Evolutionary conservation across 2,329 filamentous ascomycete species (phyloP), one percentile per base, ranked within the genome.

Genomic region (Botryotinia convoluta): DNA sequence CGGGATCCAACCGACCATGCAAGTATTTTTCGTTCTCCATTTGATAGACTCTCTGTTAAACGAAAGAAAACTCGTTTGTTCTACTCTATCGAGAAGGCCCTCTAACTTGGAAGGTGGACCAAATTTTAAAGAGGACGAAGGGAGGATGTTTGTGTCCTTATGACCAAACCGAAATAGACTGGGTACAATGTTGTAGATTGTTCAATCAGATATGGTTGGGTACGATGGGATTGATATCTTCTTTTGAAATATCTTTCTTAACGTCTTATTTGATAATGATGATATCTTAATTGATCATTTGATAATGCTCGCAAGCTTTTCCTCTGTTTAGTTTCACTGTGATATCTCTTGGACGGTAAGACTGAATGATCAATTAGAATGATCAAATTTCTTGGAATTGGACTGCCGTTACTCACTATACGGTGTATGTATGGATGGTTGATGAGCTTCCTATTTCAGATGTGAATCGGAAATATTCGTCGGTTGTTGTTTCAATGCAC

Each of bases 391-490:
- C 48, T 68, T 57, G 35, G 35, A n/a, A 32, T 32, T 57, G 48
- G 18, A 68, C 14, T 57, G 48, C 45, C 26, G 26, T 57, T 22
- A 42, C 35, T 68, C 48, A 57, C 45, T 54, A 67, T 39, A 54
- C 29, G 32, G 37, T 64, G 60, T 72, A 65, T 64, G 70, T 65
- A 65, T 65, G 70, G 35, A 45, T 37, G 32, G 37, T 72, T 72
- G 70, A 37, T 59, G 70, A 68, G 70, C 70, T 72, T 72, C 70
- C 70, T 72, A 72, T 57, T 72, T 35, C 32, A 65, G 70, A 37
- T 67, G 48, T n/a, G 61, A 72, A 39, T 68, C 70, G 70, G 70
- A 42, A 57, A 45, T 65, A 68, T 68, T 72, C 35, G 32, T 72
- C 70, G 39, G 61, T 65, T 68, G 39, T 39, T 59, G 51, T 61